Percentiles rank a stretch among this genome's conserved stretches.
Evolutionary conservation across 345 rosid species (phyloP).

Genomic region (Citrus inodora): DNA sequence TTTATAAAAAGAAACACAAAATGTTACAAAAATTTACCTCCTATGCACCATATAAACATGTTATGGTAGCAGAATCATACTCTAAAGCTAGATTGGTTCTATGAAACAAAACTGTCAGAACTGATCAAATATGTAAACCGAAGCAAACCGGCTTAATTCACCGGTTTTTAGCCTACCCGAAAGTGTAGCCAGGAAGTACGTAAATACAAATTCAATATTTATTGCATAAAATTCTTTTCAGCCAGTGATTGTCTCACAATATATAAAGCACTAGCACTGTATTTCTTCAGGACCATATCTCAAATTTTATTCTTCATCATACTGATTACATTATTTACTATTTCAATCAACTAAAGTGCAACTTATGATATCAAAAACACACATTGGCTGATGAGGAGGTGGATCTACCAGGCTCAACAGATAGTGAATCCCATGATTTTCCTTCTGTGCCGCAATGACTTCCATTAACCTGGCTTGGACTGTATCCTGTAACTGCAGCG

Average conservation of each 20-base stretch:
- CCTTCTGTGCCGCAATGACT: conserved; percentile 37
- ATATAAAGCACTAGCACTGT: neutral
- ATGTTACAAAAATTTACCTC: too few species aligned
- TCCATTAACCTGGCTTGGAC: conserved; percentile 16
- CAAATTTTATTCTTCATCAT: neutral
- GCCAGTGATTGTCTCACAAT: neutral
- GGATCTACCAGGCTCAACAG: neutral
- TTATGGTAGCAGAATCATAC: too few species aligned
- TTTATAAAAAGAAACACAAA: too few species aligned
- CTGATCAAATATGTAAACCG: too few species aligned
- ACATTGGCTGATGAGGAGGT: conserved; percentile 34
- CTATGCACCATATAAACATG: too few species aligned
- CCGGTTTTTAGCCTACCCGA: too few species aligned
- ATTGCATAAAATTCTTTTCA: neutral
- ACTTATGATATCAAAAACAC: conserved; percentile 29
- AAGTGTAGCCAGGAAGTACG: too few species aligned
- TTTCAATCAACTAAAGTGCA: neutral
- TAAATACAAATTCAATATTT: too few species aligned
- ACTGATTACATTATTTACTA: neutral
- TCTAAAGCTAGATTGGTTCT: too few species aligned
- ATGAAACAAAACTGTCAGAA: too few species aligned
- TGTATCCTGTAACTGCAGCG: conserved; percentile 19
- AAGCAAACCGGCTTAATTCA: too few species aligned
- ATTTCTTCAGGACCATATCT: neutral
- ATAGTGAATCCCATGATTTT: conserved; percentile 17